These are phyloP conservation scores for Beauveria pseudobassiana DNA, from an alignment of 2,329 filamentous ascomycete genomes.

Conservation along the genomic window DNA sequence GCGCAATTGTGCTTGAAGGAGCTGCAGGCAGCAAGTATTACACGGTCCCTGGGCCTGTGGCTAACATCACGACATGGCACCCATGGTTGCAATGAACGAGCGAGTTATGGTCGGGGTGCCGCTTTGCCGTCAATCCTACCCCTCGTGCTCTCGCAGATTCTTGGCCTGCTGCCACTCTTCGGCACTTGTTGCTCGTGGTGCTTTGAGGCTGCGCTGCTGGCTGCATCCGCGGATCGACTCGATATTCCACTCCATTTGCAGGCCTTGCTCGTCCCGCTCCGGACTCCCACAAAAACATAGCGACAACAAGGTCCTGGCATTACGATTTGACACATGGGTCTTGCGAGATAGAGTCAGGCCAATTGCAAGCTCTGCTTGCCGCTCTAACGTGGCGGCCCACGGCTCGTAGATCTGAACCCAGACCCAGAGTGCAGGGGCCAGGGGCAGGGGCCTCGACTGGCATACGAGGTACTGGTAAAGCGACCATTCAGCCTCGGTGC, in stretches of 20 bases:
- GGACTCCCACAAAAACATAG: too few relatives aligned
- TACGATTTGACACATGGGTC: too few relatives aligned
- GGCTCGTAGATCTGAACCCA: neutral
- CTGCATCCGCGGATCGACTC: neutral
- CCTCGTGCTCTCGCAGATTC: neutral
- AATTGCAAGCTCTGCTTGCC: neutral
- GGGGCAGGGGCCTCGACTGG: neutral
- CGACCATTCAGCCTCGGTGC: neutral
- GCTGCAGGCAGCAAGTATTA: too few relatives aligned
- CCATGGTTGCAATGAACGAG: neutral
- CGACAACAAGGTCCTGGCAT: too few relatives aligned
- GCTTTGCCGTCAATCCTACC: slow-evolving; percentile 3
- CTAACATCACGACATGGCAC: neutral
- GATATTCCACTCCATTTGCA: too few relatives aligned
- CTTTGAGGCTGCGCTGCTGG: neutral
- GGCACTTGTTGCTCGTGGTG: neutral
- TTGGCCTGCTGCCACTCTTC: neutral
- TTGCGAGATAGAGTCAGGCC: neutral
- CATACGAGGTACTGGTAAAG: neutral
- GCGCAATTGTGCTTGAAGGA: neutral
- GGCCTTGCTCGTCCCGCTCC: too few relatives aligned
- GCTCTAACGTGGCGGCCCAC: neutral
- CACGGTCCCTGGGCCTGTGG: neutral
- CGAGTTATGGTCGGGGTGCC: neutral
- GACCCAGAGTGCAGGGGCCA: too few relatives aligned